Base-by-base conservation (phyloP, 2,329 filamentous ascomycete species). In the Pestalotiopsis sp. region DNA sequence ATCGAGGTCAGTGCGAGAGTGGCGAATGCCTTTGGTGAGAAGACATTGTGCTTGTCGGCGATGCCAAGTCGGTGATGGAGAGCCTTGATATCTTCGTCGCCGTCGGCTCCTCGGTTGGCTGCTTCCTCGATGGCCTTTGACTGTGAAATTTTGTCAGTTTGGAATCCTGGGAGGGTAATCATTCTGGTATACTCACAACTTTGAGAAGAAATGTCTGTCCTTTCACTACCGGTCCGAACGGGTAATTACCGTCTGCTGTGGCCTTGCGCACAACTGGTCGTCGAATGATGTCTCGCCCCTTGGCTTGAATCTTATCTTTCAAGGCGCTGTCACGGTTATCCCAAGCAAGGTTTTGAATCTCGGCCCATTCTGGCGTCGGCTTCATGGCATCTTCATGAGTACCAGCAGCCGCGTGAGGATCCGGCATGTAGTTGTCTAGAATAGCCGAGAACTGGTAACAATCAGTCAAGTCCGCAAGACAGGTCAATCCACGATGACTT, bases 1-100 rank as follows among this genome's bases (percentile, higher is more conserved):
- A 72, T 73, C 64, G 71, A 71, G 64, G 70, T 73, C 17, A 71
- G 66, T 3, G 68, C 67, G 4, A 73, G 49, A 11, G 64, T 67
- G 56, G 70, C 62, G 27, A 67, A 60, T 17, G 31, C 11, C 41
- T 31, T 39, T 39, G 65, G 65, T 17, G 58, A 67, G 7, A 60
- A 61, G 27, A 20, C 65, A 60, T 20, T 38, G 25, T 60, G 45
- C 36, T 67, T 67, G 65, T 67, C 56, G 57, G 65, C 56, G 41
- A 61, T 49, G n/a, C 57, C 61, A 17, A 67, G 38, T 17, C 31
- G 57, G 36, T 62, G 9, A 20, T 20, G 41, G 12, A n/a, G 61
- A 25, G 25, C n/a, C 57, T 67, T 67, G 17, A n/a, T 49, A 31
- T 25, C 31, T 23, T 58, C 23, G 3, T 58, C 41, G 17, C 45